A percentile compares a stretch with the other conserved stretches of the same genome.
Evolutionary conservation across 2,329 filamentous ascomycete genomes (phyloP).

Genomic region (Exophiala dermatitidis): DNA sequence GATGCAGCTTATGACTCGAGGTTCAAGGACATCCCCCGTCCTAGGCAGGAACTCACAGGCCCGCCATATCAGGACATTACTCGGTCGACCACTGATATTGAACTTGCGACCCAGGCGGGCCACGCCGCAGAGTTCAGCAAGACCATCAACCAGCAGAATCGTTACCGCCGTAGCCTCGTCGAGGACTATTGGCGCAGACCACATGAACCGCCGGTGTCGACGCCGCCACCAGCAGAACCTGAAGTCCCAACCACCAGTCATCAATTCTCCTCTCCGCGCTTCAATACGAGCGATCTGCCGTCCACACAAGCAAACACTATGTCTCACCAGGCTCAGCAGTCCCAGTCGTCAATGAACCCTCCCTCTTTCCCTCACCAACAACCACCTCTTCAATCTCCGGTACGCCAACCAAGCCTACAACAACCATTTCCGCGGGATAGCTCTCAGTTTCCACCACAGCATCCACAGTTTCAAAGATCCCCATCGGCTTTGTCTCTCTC

Average conservation of each 20-base stretch:
- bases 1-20: conserved; percentile 77
- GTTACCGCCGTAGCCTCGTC: conserved; percentile 70
- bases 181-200: conserved; percentile 75
- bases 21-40: conserved; percentile 74
- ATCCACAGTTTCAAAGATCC: conserved; percentile 21
- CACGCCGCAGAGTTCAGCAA: conserved; percentile 91
- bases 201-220: conserved; percentile 65
- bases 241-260: conserved; percentile 28
- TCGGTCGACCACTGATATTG: conserved; percentile 64
- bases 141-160: conserved; percentile 69
- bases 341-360: conserved; percentile 49
- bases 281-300: conserved; percentile 21
- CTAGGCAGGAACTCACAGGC: conserved; percentile 82
- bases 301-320: conserved; percentile 10
- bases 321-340: conserved; percentile 32
- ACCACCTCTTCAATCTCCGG: conserved; percentile 65
- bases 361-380: conserved; percentile 65
- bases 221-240: conserved; percentile 33
- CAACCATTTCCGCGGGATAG: conserved; percentile 53
- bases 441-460: conserved; percentile 51
- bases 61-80: conserved; percentile 82
- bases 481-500: conserved; percentile 55
- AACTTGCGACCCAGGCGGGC: conserved; percentile 77
- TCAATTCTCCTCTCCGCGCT: conserved; percentile 22
- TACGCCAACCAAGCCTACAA: conserved; percentile 55